Conservation (phyloP, 176 grass and related monocot genomes). For the Alloteropsis semialata region DNA sequence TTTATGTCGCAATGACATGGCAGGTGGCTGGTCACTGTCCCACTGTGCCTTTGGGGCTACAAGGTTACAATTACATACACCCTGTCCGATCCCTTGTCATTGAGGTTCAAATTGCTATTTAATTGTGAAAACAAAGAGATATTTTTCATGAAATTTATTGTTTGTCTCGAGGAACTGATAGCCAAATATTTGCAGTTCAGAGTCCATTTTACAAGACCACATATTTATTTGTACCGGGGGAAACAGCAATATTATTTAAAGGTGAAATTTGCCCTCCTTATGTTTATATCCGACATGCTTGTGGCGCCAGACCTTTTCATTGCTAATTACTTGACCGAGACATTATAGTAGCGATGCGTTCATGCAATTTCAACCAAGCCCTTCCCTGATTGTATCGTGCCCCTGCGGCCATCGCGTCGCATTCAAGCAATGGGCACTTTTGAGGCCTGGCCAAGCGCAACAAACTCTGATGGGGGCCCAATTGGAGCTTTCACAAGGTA, state of each 20-base stretch:
- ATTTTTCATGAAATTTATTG: too few species aligned
- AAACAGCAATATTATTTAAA: neutral
- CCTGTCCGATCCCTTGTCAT: too few species aligned
- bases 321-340: neutral
- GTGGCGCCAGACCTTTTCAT: neutral
- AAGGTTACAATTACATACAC: too few species aligned
- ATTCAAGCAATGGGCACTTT: neutral
- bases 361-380: neutral
- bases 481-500: conserved; percentile 4
- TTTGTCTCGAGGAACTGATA: too few species aligned
- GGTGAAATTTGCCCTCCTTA: neutral
- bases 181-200: too few species aligned
- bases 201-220: too few species aligned
- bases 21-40: conserved; percentile 25
- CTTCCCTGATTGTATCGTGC: neutral
- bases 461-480: neutral
- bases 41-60: neutral
- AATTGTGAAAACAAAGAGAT: too few species aligned
- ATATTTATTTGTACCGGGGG: neutral
- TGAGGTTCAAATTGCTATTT: too few species aligned
- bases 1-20: conserved; percentile 13
- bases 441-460: neutral
- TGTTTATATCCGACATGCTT: neutral
- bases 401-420: neutral
- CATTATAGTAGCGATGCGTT: neutral